A percentile compares a stretch with the other conserved stretches of the same genome.
These are phyloP conservation scores for Friedmanniomyces simplex DNA, from an alignment of 495 filamentous ascomycete species.

Conservation along the genomic window DNA sequence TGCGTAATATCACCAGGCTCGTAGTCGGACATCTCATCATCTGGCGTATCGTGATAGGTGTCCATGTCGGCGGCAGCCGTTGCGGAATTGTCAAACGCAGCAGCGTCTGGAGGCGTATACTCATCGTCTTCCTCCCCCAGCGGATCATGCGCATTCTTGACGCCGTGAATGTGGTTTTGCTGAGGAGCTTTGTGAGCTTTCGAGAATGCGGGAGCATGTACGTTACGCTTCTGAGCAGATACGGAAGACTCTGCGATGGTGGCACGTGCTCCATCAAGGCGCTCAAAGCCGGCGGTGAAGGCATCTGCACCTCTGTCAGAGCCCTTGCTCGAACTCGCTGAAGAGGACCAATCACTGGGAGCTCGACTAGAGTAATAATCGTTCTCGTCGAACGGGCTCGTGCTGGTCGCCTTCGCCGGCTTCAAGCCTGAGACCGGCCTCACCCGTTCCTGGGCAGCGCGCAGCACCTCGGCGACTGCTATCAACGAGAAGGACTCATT, in stretches of 20 bases:
- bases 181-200: background rate
- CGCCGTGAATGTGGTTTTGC: background rate
- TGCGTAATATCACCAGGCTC: constrained; percentile 22
- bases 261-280: constrained; percentile 5
- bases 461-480: constrained; percentile 64
- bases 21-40: constrained; percentile 20
- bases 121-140: constrained; percentile 19
- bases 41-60: background rate
- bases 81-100: constrained; percentile 9
- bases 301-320: constrained; percentile 20
- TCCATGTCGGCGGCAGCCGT: background rate
- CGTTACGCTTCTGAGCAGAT: constrained; percentile 4
- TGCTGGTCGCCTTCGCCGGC: constrained; percentile 39
- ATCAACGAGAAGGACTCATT: constrained; percentile 57
- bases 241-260: constrained; percentile 1
- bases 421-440: constrained; percentile 49
- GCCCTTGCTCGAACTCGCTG: constrained; percentile 27
- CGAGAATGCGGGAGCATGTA: background rate
- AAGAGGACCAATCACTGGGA: constrained; percentile 32
- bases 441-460: constrained; percentile 61
- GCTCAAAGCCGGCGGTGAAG: constrained; percentile 19
- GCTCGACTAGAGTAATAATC: constrained; percentile 86
- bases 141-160: constrained; percentile 9
- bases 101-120: constrained; percentile 20
- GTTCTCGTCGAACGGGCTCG: constrained; percentile 80